Conservation (phyloP, 108 stramenopile genomes). For the Nitzschia palea region DNA sequence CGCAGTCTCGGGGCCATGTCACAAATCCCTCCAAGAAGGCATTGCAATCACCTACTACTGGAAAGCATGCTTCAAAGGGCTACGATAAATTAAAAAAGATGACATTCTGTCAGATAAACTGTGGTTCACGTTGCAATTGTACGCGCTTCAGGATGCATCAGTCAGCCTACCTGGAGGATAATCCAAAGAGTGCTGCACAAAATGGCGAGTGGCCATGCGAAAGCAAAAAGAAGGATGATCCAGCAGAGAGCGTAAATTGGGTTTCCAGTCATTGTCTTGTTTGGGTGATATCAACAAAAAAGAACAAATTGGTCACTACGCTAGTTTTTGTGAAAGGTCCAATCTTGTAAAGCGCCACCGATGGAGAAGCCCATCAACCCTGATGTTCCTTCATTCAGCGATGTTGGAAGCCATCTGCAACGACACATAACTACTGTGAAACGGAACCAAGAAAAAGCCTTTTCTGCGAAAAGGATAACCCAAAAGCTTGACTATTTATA, state of each 20-base stretch:
- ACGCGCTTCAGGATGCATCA: no score
- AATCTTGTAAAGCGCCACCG: not conserved
- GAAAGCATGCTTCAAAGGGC: slow-evolving; percentile 72
- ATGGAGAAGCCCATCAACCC: no score
- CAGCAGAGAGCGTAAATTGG: slow-evolving; percentile 35
- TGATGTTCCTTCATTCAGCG: no score
- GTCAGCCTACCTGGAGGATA: slow-evolving; percentile 49
- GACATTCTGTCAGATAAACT: not conserved
- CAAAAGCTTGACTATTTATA: no score
- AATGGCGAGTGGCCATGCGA: slow-evolving; percentile 80
- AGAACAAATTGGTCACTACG: not conserved
- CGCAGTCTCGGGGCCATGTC: slow-evolving; percentile 80
- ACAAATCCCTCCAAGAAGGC: slow-evolving; percentile 80
- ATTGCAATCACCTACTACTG: slow-evolving; percentile 44
- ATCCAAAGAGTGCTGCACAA: slow-evolving; percentile 57
- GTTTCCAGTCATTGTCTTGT: slow-evolving; percentile 28
- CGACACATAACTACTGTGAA: no score
- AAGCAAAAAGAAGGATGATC: slow-evolving; percentile 59
- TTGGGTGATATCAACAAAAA: not conserved
- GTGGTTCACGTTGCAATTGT: no score
- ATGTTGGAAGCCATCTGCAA: no score
- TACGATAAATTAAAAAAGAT: slow-evolving; percentile 5
- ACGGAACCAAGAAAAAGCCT: no score
- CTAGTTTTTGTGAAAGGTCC: not conserved
- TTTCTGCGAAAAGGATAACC: no score